Evolutionary conservation across 2,329 filamentous ascomycete species (phyloP).

Genomic region (Pseudopithomyces chartarum): DNA sequence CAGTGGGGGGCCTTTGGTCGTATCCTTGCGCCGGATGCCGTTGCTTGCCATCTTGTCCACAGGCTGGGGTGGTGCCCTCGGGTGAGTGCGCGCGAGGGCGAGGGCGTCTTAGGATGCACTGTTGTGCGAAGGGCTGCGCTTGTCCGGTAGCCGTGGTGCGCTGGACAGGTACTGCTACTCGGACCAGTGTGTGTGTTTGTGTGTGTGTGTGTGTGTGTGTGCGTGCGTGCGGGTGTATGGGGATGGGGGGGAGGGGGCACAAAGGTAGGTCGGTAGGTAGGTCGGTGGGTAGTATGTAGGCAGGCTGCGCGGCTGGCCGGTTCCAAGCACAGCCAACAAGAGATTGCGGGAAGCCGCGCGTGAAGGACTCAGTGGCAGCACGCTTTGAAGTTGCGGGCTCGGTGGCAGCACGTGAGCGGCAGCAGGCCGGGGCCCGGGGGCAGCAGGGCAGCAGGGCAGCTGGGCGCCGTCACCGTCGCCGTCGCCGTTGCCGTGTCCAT

Average conservation of each 20-base stretch:
- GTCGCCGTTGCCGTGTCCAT: conserved; percentile 3
- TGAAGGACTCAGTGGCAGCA: conserved; percentile 26
- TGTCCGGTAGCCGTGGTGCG: too few relatives aligned
- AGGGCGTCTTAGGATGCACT: too few relatives aligned
- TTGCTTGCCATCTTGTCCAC: conserved; percentile 36
- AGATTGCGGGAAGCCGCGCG: conserved; percentile 25
- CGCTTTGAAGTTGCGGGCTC: background rate
- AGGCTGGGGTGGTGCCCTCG: conserved; percentile 1
- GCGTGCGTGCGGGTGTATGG: too few relatives aligned
- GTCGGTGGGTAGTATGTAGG: conserved; percentile 1
- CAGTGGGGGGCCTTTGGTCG: conserved; percentile 90
- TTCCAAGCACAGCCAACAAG: background rate
- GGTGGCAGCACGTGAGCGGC: conserved; percentile 1
- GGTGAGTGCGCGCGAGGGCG: conserved; percentile 13
- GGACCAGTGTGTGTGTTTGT: too few relatives aligned
- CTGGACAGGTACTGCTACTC: too few relatives aligned
- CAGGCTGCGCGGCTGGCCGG: conserved; percentile 16
- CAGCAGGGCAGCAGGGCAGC: too few relatives aligned
- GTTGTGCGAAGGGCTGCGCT: too few relatives aligned
- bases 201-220: too few relatives aligned
- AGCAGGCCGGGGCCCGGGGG: too few relatives aligned
- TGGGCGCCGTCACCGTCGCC: too few relatives aligned
- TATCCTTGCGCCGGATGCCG: conserved; percentile 81
- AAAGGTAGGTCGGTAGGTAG: too few relatives aligned
- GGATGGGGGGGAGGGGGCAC: too few relatives aligned